Conservation (phyloP, 108 stramenopile species). For the Discostella stelligeroides region DNA sequence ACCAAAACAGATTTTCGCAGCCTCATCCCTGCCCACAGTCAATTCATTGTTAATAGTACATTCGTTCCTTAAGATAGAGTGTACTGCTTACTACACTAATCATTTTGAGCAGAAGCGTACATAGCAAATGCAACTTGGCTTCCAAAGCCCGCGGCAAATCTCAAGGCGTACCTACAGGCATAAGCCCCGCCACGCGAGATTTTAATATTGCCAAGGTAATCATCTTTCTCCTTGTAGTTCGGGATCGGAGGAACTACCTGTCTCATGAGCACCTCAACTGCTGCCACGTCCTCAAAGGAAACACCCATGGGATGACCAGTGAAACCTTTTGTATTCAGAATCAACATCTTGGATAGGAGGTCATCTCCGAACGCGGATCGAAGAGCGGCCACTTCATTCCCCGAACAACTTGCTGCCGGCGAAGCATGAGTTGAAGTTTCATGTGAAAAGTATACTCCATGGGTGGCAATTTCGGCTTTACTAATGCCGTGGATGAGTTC, state of each 20-base stretch:
- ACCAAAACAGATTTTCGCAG: no score
- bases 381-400: slow-evolving; percentile 92
- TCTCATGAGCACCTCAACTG: slow-evolving; percentile 86
- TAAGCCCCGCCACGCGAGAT: slow-evolving; percentile 90
- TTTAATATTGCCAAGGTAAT: slow-evolving; percentile 88
- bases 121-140: slow-evolving; percentile 95
- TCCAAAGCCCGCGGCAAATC: slow-evolving; percentile 97
- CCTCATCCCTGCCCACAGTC: no score
- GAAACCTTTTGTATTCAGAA: slow-evolving; percentile 95
- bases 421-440: slow-evolving; percentile 96
- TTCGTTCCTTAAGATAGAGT: no score
- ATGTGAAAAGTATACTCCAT: slow-evolving; percentile 97
- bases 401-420: slow-evolving; percentile 86
- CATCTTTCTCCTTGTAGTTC: slow-evolving; percentile 87
- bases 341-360: slow-evolving; percentile 78
- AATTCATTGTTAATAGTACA: no score
- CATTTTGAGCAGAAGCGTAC: slow-evolving; percentile 79
- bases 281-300: slow-evolving; percentile 95
- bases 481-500: slow-evolving; percentile 90
- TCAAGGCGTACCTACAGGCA: slow-evolving; percentile 88
- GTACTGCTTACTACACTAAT: slow-evolving; percentile 17
- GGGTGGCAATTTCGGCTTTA: slow-evolving; percentile 87
- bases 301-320: slow-evolving; percentile 99
- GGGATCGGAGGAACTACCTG: slow-evolving; percentile 89
- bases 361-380: slow-evolving; percentile 92